Base-by-base conservation (phyloP, 2,329 filamentous ascomycete genomes). In the Diaporthe citrichinensis region DNA sequence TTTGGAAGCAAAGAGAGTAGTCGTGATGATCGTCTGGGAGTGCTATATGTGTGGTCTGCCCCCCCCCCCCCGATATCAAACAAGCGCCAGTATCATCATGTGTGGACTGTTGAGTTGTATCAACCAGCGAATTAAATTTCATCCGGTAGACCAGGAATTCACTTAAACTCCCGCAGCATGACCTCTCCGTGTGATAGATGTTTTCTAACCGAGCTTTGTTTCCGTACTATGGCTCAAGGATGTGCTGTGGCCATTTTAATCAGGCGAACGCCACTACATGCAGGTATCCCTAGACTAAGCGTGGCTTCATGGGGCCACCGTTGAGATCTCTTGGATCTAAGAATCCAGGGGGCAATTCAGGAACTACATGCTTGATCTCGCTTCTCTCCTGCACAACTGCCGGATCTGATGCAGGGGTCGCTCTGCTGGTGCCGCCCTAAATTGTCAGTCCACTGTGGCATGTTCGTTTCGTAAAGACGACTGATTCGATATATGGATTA, bases 231-330 rank as follows among this genome's bases (percentile, higher is more conserved):
- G n/a, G 15, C 17, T 15, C 15, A 12, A 15, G 12, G n/a, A 44
- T 46, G 34, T 23, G 28, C 14, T 17, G n/a, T 17, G 1, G 31
- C 44, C 71, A 76, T 25, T n/a, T 6, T 69, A 31, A 46, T 34
- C 46, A 62, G n/a, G 62, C 62, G 28, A 31, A 28, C 58, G 39
- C 71, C 61, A 74, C 71, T 34, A 36, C 46, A 71, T 74, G 71
- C 71, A 55, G 17, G 71, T 25, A 20, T 15, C 55, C 39, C 23
- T 55, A 8, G 51, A 57, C 17, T 28, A 28, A 55, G 74, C 34
- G 23, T 74, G 57, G 58, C 71, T 44, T 28, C 39, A 31, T 20
- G 67, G 4, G 59, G 36, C 39, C 20, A 14, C 28, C 51, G 36
- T 36, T 69, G 23, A 28, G 15, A 41, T 44, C 36, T 44, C 53